Conservation (phyloP, 768 basidiomycete genomes). For the Sporobolomyces pararoseus region DNA sequence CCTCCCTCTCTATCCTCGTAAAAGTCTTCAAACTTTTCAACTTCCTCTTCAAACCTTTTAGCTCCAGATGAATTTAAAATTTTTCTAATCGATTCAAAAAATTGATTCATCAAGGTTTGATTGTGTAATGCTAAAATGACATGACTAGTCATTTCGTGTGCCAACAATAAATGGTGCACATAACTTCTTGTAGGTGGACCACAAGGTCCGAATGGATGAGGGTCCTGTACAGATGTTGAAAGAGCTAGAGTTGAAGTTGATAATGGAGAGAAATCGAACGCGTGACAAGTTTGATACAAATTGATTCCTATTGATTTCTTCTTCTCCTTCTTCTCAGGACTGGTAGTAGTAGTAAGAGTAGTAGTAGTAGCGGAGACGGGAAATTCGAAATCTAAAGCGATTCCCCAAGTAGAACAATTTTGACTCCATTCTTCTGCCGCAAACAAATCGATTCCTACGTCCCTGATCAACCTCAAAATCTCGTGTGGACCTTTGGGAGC, state of each 20-base stretch:
- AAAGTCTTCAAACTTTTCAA: neutral
- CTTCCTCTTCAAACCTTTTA: neutral
- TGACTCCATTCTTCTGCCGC: slow-evolving; percentile 72
- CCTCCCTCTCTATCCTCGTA: neutral
- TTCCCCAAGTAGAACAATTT: slow-evolving; percentile 62
- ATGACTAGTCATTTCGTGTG: slow-evolving; percentile 87
- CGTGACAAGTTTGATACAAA: slow-evolving; percentile 61
- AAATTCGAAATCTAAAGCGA: slow-evolving; percentile 75
- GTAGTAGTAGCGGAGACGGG: slow-evolving; percentile 52
- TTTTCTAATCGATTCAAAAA: slow-evolving; percentile 61
- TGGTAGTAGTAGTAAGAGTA: neutral
- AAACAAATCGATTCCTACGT: slow-evolving; percentile 70
- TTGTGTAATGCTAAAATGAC: slow-evolving; percentile 72
- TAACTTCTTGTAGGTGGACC: slow-evolving; percentile 59
- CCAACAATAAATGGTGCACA: slow-evolving; percentile 75
- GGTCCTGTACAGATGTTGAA: neutral
- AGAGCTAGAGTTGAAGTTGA: slow-evolving; percentile 52
- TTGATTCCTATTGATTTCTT: slow-evolving; percentile 62
- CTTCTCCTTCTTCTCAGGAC: too few relatives aligned
- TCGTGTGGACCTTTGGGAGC: slow-evolving; percentile 63
- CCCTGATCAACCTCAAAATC: slow-evolving; percentile 62
- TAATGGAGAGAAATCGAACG: slow-evolving; percentile 61
- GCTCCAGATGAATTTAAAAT: slow-evolving; percentile 41
- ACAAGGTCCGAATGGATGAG: slow-evolving; percentile 22
- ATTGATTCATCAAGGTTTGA: slow-evolving; percentile 61